A percentile compares a stretch with the other conserved stretches of the same genome.
These are phyloP conservation scores for Populus simonii DNA, from an alignment of 345 rosid species.

Conservation along the genomic window DNA sequence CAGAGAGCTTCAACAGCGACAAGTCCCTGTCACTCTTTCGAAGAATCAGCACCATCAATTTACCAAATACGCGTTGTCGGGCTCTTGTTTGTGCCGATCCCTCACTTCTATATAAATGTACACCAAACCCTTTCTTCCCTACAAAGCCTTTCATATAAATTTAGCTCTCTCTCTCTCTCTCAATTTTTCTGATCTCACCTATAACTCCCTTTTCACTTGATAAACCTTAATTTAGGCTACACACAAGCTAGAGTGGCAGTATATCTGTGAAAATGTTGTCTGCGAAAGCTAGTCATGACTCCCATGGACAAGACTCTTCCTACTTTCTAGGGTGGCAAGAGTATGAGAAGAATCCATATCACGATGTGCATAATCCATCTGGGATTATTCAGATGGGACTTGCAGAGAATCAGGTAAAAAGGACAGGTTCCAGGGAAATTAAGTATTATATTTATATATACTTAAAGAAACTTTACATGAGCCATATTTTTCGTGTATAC, in stretches of 20 bases:
- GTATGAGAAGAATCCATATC: conserved; percentile 31
- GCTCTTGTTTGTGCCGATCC: background rate
- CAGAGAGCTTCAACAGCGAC: background rate
- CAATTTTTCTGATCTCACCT: too few relatives aligned
- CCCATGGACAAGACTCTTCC: conserved; percentile 29
- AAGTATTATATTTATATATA: too few relatives aligned
- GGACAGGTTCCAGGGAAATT: too few relatives aligned
- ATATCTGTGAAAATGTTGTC: conserved; percentile 16
- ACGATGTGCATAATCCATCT: conserved; percentile 22
- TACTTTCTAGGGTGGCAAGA: conserved; percentile 38
- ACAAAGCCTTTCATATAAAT: background rate
- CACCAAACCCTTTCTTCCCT: background rate
- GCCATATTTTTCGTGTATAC: too few relatives aligned
- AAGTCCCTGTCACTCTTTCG: background rate
- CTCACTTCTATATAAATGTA: background rate
- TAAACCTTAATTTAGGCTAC: too few relatives aligned
- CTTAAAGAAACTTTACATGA: too few relatives aligned
- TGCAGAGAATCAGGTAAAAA: conserved; percentile 37
- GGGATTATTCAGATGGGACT: conserved; percentile 45
- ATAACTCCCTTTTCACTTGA: too few relatives aligned
- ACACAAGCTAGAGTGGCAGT: too few relatives aligned
- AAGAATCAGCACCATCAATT: conserved; percentile 3
- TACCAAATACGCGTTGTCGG: background rate
- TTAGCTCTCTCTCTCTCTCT: background rate
- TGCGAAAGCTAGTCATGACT: conserved; percentile 1